These are phyloP conservation scores for Rusavskia elegans DNA, from an alignment of 495 filamentous ascomycete species.

Conservation along the genomic window DNA sequence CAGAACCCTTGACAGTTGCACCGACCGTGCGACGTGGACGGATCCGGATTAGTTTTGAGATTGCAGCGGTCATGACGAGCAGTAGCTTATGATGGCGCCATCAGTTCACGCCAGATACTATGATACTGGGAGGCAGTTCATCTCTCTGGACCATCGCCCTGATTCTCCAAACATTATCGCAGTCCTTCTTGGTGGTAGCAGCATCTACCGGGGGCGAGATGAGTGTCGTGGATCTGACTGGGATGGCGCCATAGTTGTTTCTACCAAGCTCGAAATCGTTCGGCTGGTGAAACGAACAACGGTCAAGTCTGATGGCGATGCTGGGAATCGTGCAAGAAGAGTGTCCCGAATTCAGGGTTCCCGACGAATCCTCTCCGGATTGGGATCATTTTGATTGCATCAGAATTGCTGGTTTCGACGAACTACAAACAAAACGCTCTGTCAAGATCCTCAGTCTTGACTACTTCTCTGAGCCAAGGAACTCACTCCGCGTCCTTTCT, in stretches of 20 bases:
- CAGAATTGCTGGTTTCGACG: background rate
- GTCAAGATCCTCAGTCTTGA: constrained; percentile 1
- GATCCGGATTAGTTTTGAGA: no score
- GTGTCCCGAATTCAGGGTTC: background rate
- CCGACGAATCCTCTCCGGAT: background rate
- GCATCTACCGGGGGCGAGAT: background rate
- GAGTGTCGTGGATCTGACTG: background rate
- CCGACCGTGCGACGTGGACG: no score
- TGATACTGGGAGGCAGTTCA: background rate
- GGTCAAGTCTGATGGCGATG: background rate
- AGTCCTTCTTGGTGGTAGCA: background rate
- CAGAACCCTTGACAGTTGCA: no score
- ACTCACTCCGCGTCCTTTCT: background rate
- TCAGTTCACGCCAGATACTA: background rate
- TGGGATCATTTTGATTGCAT: background rate
- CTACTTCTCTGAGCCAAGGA: background rate
- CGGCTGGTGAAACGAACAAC: background rate
- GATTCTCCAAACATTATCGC: background rate
- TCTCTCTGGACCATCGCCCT: background rate
- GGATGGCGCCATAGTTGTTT: background rate
- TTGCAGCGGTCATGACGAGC: background rate
- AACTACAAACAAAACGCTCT: background rate
- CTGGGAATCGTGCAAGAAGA: background rate
- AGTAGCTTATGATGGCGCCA: background rate
- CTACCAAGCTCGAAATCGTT: background rate